Evolutionary conservation across 2,329 filamentous ascomycete species (phyloP).

Genomic region (Diatrype stigma): DNA sequence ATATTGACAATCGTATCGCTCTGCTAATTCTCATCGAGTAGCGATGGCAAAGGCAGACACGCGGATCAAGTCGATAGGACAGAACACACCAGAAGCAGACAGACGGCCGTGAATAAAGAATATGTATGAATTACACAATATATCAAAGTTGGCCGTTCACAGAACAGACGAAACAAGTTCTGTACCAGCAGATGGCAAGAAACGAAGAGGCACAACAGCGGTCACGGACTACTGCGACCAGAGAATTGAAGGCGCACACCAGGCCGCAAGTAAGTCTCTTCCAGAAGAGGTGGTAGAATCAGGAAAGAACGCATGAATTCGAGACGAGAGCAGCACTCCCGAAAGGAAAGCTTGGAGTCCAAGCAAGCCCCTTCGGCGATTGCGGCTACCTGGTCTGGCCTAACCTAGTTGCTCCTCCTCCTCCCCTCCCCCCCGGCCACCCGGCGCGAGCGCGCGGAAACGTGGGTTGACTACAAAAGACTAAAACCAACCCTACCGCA

Average conservation of each 20-base stretch:
- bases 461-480: conserved; percentile 26
- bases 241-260: conserved; percentile 27
- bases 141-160: conserved; percentile 31
- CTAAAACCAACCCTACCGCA: conserved; percentile 21
- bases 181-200: conserved; percentile 35
- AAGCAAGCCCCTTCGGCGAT: too few relatives aligned
- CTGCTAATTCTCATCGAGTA: neutral
- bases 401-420: too few relatives aligned
- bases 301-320: conserved; percentile 24
- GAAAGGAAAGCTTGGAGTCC: conserved; percentile 13
- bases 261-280: conserved; percentile 22
- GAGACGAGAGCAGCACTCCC: conserved; percentile 20
- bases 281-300: conserved; percentile 26
- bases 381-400: conserved; percentile 19
- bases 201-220: conserved; percentile 26
- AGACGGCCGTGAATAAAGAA: too few relatives aligned
- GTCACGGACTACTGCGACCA: conserved; percentile 23
- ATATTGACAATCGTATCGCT: neutral
- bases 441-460: too few relatives aligned
- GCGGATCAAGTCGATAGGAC: too few relatives aligned
- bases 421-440: too few relatives aligned
- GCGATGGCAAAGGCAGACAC: conserved; percentile 13
- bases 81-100: too few relatives aligned
- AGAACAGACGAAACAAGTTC: conserved; percentile 43
- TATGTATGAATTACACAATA: conserved; percentile 21